Percentiles rank a stretch among this genome's conserved stretches.
Evolutionary conservation across 176 grass and related monocot genomes (phyloP).

Genomic region (Oropetium thomaeum): DNA sequence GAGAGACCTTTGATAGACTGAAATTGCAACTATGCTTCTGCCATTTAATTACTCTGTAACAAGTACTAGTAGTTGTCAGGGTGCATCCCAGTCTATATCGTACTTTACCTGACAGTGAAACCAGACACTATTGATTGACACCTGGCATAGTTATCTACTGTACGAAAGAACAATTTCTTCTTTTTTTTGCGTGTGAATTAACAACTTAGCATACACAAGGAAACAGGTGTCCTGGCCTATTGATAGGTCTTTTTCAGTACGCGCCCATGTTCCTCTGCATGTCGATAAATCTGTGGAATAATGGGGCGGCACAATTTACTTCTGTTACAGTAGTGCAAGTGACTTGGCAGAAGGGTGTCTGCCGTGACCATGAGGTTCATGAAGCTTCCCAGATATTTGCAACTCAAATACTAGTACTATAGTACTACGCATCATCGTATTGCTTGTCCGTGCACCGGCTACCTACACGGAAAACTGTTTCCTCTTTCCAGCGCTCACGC

Average conservation of each 20-base stretch:
- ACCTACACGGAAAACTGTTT: background rate
- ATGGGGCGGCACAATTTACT: background rate
- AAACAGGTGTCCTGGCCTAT: background rate
- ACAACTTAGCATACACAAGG: background rate
- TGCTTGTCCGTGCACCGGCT: background rate
- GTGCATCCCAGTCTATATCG: background rate
- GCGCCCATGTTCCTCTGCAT: slow-evolving; percentile 7
- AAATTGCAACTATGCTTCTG: background rate
- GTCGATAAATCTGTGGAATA: background rate
- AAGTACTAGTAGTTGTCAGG: too few species aligned
- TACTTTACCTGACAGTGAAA: background rate
- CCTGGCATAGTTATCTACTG: background rate
- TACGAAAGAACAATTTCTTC: background rate
- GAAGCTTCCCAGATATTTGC: too few species aligned
- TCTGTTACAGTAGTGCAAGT: slow-evolving; percentile 6
- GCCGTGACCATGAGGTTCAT: too few species aligned
- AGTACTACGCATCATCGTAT: too few species aligned
- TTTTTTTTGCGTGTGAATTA: too few species aligned
- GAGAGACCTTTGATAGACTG: background rate
- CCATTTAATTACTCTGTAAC: background rate
- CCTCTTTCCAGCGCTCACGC: slow-evolving; percentile 19
- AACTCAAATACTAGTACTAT: too few species aligned
- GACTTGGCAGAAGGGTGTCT: background rate
- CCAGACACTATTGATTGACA: background rate
- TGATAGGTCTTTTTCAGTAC: slow-evolving; percentile 9